phyloP scores from a whole-genome alignment of 169 alveolate genomes.

The Eimeria tenella region DNA sequence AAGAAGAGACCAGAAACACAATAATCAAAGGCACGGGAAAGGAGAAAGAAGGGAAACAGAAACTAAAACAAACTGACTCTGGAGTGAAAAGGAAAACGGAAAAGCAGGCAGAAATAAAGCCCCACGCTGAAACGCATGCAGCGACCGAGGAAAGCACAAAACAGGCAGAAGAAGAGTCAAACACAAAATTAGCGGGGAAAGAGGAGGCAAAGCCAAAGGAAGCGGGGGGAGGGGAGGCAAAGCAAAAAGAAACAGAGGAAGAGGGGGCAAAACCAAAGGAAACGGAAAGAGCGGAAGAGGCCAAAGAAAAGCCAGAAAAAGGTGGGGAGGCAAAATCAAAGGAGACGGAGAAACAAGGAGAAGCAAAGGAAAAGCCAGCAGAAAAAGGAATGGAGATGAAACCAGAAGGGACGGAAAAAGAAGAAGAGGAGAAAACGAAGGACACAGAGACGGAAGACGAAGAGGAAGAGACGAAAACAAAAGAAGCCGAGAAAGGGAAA shows the following conservation, averaged over 20 bases:
- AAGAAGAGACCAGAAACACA: background rate
- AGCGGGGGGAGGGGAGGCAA: background rate
- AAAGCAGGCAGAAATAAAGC: background rate
- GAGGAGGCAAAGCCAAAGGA: background rate
- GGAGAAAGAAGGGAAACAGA: background rate
- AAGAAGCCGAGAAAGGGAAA: too few relatives aligned
- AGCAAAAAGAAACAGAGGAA: background rate
- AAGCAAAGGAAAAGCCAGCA: background rate
- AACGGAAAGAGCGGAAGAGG: background rate
- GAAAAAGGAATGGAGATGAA: background rate
- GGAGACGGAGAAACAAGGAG: background rate
- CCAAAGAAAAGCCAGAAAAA: background rate
- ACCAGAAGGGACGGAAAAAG: background rate
- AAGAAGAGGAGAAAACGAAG: background rate
- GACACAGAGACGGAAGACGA: background rate
- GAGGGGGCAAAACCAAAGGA: too few relatives aligned
- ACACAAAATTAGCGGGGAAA: background rate
- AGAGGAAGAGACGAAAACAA: background rate
- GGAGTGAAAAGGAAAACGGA: background rate
- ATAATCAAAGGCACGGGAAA: background rate
- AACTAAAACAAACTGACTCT: too few relatives aligned
- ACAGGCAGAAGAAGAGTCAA: background rate
- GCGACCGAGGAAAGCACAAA: too few relatives aligned
- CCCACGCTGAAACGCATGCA: background rate
- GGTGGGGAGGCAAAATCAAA: background rate